Evolutionary conservation across 257 asterid species (phyloP), one percentile per base, ranked within the genome.

Genomic region (Solanum appendiculatum): DNA sequence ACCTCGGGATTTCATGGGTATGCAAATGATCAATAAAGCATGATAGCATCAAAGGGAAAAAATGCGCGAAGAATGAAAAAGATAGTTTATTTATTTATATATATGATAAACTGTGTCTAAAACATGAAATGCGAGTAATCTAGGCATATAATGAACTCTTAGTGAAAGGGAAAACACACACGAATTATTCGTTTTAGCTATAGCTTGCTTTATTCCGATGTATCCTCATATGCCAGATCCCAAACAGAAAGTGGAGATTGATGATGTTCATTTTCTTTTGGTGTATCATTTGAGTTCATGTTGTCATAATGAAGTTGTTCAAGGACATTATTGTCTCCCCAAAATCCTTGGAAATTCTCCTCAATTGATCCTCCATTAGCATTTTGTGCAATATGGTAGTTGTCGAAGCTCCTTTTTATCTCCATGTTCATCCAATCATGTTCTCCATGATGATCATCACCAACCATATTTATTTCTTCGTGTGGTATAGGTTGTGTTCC

Each of bases 161-260:
- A 2, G 25, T 7, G 3, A 72, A 36, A 5, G 36, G 5, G 1
- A 14, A 7, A 40, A 42, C 18, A 40, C 13, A 44, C 3, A 18
- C 3, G 10, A 36, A 63, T 63, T 12, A n/a, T 54, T 33, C 14
- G 4, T 36, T 31, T 29, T 36, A 25, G 33, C 6, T 63, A 31
- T 2, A 73, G 37, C 85, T 12, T 72, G 37, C 46, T 86, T 66
- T 84, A 85, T 56, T 74, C 78, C 12, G 66, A 80, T 48, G 82
- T 40, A 7, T 88, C 88, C 42, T 82, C 86, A 75, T 92, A 92
- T 6, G 88, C 85, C 88, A 89, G 88, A 85, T 94, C 95, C 96
- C 96, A 94, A 27, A 93, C 69, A 25, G 96, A 94, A 86, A 88
- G 33, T 40, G 88, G 86, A 73, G 29, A 64, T 83, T 87, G 92